phyloP scores from a whole-genome alignment of 306 rosid genomes.

The Fagus crenata region DNA sequence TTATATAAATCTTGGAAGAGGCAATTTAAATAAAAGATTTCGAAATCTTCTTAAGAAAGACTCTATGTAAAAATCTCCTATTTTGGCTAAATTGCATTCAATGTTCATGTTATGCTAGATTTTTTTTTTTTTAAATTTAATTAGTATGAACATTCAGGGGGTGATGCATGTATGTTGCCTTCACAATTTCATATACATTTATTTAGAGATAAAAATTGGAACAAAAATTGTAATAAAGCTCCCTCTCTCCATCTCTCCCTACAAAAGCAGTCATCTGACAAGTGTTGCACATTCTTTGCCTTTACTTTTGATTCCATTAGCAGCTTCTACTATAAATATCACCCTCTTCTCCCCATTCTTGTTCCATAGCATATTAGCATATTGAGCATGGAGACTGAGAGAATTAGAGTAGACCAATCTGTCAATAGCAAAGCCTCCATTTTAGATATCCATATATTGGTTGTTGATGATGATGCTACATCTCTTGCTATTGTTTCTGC shows the following conservation, averaged over 20 bases:
- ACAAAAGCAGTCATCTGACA: neutral
- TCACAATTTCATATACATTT: neutral
- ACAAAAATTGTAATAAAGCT: neutral
- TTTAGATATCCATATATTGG: slow-evolving; percentile 42
- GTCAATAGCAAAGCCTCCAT: neutral
- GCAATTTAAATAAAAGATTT: slow-evolving; percentile 20
- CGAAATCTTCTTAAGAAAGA: slow-evolving; percentile 35
- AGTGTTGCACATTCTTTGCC: neutral
- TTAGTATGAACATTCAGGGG: slow-evolving; percentile 11
- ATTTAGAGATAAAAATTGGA: neutral
- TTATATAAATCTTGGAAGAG: neutral
- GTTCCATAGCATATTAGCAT: neutral
- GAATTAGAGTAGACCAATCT: slow-evolving; percentile 11
- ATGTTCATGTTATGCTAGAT: slow-evolving; percentile 22
- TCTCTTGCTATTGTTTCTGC: slow-evolving; percentile 45
- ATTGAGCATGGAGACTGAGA: slow-evolving; percentile 32
- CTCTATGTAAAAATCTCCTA: slow-evolving; percentile 24
- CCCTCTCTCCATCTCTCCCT: neutral
- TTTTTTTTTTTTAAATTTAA: slow-evolving; percentile 26
- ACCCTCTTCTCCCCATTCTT: no score
- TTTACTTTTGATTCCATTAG: neutral
- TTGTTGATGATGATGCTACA: slow-evolving; percentile 63
- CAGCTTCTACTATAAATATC: neutral
- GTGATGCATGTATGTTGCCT: slow-evolving; percentile 12
- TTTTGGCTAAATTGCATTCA: slow-evolving; percentile 31